A percentile compares a stretch with the other conserved stretches of the same genome.
These are phyloP conservation scores for Lecanoromycetidae sp. DNA, from an alignment of 2,329 filamentous ascomycete species.

Conservation along the genomic window DNA sequence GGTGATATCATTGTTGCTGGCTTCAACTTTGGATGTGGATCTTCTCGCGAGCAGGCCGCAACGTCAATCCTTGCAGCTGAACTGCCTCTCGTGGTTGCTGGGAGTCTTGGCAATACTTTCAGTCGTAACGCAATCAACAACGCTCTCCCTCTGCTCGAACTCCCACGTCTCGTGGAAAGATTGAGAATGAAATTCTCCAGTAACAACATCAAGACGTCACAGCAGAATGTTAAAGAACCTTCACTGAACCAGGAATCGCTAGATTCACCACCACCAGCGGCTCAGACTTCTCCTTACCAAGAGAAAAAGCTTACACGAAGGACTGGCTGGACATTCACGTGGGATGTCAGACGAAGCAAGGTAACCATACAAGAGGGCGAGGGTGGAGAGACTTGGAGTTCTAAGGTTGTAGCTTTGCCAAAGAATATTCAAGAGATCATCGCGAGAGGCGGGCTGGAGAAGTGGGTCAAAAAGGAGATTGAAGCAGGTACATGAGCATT, in stretches of 20 bases:
- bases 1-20: conserved; percentile 76
- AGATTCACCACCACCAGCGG: conserved; percentile 38
- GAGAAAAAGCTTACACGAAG: conserved; percentile 53
- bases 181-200: conserved; percentile 32
- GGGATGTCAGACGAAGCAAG: conserved; percentile 64
- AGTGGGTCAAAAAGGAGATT: conserved; percentile 68
- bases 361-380: conserved; percentile 60
- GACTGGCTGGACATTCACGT: conserved; percentile 67
- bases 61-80: conserved; percentile 57
- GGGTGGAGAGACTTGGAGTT: conserved; percentile 56
- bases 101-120: conserved; percentile 31
- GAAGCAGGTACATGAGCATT: conserved; percentile 10
- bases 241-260: conserved; percentile 38
- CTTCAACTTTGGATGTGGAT: conserved; percentile 81
- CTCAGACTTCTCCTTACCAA: conserved; percentile 29
- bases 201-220: conserved; percentile 24
- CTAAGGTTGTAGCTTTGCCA: conserved; percentile 75
- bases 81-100: conserved; percentile 29
- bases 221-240: conserved; percentile 39
- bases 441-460: conserved; percentile 63
- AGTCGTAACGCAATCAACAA: conserved; percentile 41
- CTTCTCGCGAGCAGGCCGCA: conserved; percentile 72
- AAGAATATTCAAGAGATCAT: conserved; percentile 75
- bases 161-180: conserved; percentile 28
- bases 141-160: conserved; percentile 30